These are phyloP conservation scores for Fusarium siculi DNA, from an alignment of 2,329 filamentous ascomycete species.

Conservation along the genomic window DNA sequence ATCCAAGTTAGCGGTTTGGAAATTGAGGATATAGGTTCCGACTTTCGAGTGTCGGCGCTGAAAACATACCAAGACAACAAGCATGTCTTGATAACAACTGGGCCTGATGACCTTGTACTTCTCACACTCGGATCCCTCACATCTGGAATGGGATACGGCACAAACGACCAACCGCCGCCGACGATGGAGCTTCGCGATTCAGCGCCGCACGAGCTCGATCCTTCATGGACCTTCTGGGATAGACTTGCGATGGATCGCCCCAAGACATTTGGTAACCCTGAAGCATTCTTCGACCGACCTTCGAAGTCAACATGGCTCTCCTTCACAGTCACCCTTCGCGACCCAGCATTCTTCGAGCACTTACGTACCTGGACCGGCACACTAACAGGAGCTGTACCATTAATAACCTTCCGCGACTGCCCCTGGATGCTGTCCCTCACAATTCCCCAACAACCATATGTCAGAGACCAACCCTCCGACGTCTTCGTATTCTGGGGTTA, in stretches of 20 bases:
- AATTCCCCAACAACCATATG: conserved; percentile 37
- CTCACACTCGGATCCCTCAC: conserved; percentile 41
- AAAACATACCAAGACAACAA: conserved; percentile 36
- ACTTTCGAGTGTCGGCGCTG: conserved; percentile 34
- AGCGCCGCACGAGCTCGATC: conserved; percentile 40
- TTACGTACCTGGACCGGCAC: conserved; percentile 40
- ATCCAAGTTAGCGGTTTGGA: conserved; percentile 43
- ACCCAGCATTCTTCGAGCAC: conserved; percentile 37
- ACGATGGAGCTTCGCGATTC: conserved; percentile 44
- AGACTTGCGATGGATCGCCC: conserved; percentile 35
- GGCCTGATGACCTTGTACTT: conserved; percentile 29
- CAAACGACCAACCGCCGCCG: conserved; percentile 36
- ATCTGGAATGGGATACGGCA: conserved; percentile 43
- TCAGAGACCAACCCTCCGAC: conserved; percentile 38
- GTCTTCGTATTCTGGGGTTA: conserved; percentile 44
- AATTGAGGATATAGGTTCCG: conserved; percentile 32
- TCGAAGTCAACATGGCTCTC: conserved; percentile 45
- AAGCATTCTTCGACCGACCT: conserved; percentile 43
- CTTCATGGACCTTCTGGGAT: conserved; percentile 43
- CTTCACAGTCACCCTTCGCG: conserved; percentile 39
- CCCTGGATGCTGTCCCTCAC: conserved; percentile 44
- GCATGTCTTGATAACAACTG: conserved; percentile 22
- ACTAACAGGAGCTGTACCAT: conserved; percentile 33
- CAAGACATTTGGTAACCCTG: conserved; percentile 39
- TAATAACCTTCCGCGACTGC: conserved; percentile 43